Percentiles rank a stretch among this genome's conserved stretches.
Conservation (phyloP, 1,139 yeast genomes). For the Debaryomyces sp. region DNA sequence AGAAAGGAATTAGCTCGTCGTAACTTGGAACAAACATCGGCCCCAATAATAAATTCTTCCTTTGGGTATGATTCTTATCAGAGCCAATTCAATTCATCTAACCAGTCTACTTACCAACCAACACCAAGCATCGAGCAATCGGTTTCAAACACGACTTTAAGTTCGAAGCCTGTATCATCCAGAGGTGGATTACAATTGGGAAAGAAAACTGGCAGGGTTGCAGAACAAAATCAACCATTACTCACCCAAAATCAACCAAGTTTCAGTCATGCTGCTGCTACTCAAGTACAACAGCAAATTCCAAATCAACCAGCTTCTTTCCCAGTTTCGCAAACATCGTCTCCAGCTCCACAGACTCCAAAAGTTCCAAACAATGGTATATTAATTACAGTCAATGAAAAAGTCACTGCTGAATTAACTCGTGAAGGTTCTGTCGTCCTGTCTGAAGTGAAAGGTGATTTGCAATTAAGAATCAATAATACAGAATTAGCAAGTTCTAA, state of each 20-base stretch:
- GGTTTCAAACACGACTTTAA: conserved; percentile 11
- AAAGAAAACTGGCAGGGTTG: conserved; percentile 48
- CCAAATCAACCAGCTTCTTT: conserved; percentile 12
- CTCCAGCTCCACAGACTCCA: conserved; percentile 31
- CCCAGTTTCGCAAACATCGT: conserved; percentile 20
- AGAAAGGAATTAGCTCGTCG: conserved; percentile 79
- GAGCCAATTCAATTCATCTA: conserved; percentile 20
- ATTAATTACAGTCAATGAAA: conserved; percentile 75
- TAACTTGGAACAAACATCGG: conserved; percentile 36
- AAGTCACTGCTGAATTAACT: conserved; percentile 71
- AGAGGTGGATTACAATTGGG: conserved; percentile 86
- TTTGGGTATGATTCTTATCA: conserved; percentile 28
- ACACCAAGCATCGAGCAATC: conserved; percentile 28
- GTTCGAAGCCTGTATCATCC: conserved; percentile 38
- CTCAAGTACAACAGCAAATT: conserved; percentile 14
- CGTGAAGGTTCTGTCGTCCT: conserved; percentile 81
- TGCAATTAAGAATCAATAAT: conserved; percentile 84
- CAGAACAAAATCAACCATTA: conserved; percentile 48
- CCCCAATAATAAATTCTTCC: conserved; percentile 11
- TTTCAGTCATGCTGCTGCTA: conserved; percentile 20
- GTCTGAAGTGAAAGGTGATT: conserved; percentile 87
- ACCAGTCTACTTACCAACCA: conserved; percentile 41
- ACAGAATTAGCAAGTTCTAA: conserved; percentile 66
- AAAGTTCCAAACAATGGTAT: conserved; percentile 71
- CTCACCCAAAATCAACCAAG: conserved; percentile 32